phyloP scores from a whole-genome alignment of 495 filamentous ascomycete species.

The Sphaerosporella brunnea region DNA sequence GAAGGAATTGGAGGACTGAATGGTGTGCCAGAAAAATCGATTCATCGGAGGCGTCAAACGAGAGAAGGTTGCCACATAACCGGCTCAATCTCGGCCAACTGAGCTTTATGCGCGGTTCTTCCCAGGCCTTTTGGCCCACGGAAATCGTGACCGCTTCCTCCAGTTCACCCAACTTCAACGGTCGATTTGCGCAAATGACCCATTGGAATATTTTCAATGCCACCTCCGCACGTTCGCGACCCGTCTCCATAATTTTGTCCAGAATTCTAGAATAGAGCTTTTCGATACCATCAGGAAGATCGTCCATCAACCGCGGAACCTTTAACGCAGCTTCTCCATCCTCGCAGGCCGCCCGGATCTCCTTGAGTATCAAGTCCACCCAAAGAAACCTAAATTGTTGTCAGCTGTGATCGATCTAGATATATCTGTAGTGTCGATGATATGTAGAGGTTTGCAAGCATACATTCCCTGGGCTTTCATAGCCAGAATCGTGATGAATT shows the following conservation, averaged over 20 bases:
- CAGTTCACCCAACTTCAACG: conserved; percentile 10
- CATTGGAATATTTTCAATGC: conserved; percentile 7
- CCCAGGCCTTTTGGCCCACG: background rate
- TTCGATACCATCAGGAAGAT: background rate
- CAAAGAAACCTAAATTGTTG: conserved; percentile 28
- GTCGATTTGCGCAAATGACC: conserved; percentile 9
- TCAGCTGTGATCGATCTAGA: conserved; percentile 1
- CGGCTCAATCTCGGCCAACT: background rate
- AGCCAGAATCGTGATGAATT: background rate
- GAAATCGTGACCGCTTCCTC: conserved; percentile 11
- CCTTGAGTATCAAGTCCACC: conserved; percentile 29
- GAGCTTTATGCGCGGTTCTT: conserved; percentile 3
- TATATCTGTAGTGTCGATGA: background rate
- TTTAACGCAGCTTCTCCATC: conserved; percentile 10
- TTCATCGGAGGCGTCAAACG: background rate
- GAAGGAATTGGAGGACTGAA: background rate
- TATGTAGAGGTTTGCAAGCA: background rate
- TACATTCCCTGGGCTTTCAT: background rate
- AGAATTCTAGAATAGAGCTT: background rate
- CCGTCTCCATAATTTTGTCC: background rate
- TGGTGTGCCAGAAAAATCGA: background rate
- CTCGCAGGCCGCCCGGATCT: conserved; percentile 21
- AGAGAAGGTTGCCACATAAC: background rate
- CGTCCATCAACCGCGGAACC: background rate
- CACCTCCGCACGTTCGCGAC: conserved; percentile 6